Conservation (phyloP, 352 stramenopile species). For the Salisapilia sapeloensis region DNA sequence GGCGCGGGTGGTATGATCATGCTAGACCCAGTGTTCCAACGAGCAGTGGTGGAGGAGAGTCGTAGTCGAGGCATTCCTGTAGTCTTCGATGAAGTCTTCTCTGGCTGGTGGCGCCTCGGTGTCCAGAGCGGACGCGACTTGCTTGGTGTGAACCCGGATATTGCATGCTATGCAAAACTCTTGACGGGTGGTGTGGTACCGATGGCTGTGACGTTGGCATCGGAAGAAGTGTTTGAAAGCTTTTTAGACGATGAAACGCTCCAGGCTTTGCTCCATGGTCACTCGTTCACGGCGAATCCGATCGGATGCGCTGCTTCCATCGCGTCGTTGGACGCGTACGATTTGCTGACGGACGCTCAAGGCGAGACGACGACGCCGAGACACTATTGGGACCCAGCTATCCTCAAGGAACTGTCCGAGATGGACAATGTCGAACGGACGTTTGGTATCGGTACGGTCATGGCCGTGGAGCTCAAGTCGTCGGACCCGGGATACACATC, state of each 20-base stretch:
- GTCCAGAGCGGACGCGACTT: conserved; percentile 72
- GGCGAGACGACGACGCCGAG: conserved; percentile 4
- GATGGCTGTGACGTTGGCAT: conserved; percentile 73
- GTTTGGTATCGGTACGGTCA: conserved; percentile 66
- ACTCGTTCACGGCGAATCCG: conserved; percentile 87
- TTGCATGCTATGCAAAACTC: conserved; percentile 85
- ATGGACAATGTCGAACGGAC: conserved; percentile 31
- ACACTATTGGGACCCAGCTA: conserved; percentile 38
- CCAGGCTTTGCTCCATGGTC: conserved; percentile 78
- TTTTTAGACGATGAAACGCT: conserved; percentile 81
- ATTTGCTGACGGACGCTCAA: conserved; percentile 25
- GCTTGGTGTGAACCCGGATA: conserved; percentile 74
- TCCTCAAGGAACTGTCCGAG: conserved; percentile 28
- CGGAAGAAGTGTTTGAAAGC: conserved; percentile 77
- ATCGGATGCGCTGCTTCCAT: conserved; percentile 79
- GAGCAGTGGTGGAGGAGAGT: conserved; percentile 68
- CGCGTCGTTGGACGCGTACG: conserved; percentile 80
- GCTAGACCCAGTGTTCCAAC: conserved; percentile 86
- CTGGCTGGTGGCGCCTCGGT: conserved; percentile 81
- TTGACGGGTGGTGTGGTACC: conserved; percentile 81
- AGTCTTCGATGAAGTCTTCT: conserved; percentile 88
- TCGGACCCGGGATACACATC: conserved; percentile 46
- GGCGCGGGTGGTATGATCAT: conserved; percentile 81
- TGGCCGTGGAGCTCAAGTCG: conserved; percentile 51
- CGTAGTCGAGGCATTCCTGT: conserved; percentile 65